phyloP scores from a whole-genome alignment of 2,329 filamentous ascomycete genomes.

The Talaromyces islandicus region DNA sequence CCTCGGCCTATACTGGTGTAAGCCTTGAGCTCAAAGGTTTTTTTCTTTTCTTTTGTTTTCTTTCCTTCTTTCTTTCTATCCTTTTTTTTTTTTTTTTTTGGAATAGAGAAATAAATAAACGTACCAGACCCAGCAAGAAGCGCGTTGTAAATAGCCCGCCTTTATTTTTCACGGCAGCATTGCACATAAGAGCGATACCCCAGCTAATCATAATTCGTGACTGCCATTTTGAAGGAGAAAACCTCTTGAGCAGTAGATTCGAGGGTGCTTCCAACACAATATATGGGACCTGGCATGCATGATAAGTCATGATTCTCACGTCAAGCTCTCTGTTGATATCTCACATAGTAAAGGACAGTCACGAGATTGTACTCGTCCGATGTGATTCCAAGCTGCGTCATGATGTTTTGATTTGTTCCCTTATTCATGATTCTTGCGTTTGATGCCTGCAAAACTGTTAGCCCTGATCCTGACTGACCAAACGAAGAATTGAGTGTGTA shows the following conservation, averaged over 20 bases:
- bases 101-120: no score
- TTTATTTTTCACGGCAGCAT: conserved; percentile 35
- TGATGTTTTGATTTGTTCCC: conserved; percentile 23
- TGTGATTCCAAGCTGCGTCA: conserved; percentile 23
- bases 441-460: conserved; percentile 18
- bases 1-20: conserved; percentile 22
- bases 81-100: no score
- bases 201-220: conserved; percentile 18
- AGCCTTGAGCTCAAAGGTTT: neutral
- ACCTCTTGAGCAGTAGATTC: conserved; percentile 9
- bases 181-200: conserved; percentile 27
- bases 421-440: conserved; percentile 33
- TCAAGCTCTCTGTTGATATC: neutral
- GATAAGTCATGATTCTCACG: neutral
- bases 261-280: conserved; percentile 21
- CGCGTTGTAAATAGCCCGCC: conserved; percentile 33
- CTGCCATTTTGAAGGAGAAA: conserved; percentile 6
- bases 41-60: no score
- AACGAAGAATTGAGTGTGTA: neutral
- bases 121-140: conserved; percentile 37
- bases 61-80: no score
- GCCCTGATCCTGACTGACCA: neutral
- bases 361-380: conserved; percentile 28
- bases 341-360: conserved; percentile 31
- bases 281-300: conserved; percentile 16